Evolutionary conservation across 495 filamentous ascomycete species (phyloP).

Genomic region (Aspergillus bridgeri): DNA sequence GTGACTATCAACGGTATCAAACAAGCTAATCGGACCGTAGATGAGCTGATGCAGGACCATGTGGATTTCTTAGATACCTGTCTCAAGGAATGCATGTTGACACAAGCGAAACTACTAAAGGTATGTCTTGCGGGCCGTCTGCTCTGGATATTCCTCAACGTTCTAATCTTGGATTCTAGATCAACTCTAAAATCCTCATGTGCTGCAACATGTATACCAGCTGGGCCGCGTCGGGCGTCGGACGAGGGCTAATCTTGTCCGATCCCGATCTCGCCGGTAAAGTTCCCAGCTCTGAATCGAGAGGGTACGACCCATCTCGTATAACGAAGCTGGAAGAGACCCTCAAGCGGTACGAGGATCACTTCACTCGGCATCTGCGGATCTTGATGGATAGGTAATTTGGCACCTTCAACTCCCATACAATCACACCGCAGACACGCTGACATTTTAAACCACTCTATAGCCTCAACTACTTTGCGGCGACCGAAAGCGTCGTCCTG

Average conservation of each 20-base stretch:
- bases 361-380: constrained; percentile 86
- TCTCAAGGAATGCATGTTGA: constrained; percentile 98
- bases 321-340: constrained; percentile 79
- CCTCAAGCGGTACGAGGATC: constrained; percentile 82
- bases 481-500: constrained; percentile 93
- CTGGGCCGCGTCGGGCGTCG: constrained; percentile 71
- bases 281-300: constrained; percentile 31
- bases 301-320: constrained; percentile 56
- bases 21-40: constrained; percentile 77
- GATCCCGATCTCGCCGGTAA: constrained; percentile 67
- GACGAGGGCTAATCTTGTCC: constrained; percentile 70
- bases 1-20: constrained; percentile 44
- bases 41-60: constrained; percentile 98
- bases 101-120: constrained; percentile 86
- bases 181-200: constrained; percentile 90
- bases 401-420: background rate
- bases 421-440: background rate
- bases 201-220: constrained; percentile 90
- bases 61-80: constrained; percentile 98
- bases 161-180: constrained; percentile 50
- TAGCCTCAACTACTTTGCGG: constrained; percentile 87
- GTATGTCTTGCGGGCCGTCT: constrained; percentile 46
- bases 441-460: background rate
- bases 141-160: background rate
- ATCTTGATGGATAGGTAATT: constrained; percentile 77